These are phyloP conservation scores for Solanum habrochaites DNA, from an alignment of 257 asterid species.

Conservation along the genomic window DNA sequence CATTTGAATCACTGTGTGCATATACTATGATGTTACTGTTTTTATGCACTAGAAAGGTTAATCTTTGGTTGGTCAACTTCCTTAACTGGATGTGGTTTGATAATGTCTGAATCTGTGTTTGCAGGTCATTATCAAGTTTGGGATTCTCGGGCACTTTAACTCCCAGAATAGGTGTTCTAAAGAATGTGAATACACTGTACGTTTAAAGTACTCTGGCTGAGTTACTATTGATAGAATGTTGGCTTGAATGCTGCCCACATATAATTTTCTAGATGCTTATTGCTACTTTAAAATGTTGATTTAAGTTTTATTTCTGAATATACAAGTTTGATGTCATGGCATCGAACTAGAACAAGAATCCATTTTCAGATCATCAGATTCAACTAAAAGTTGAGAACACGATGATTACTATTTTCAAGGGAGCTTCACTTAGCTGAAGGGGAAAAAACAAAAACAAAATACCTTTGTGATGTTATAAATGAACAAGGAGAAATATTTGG, in stretches of 20 bases:
- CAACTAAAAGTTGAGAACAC: not conserved
- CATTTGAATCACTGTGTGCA: not conserved
- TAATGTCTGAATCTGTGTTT: conserved; percentile 1
- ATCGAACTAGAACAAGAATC: not conserved
- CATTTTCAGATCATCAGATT: not conserved
- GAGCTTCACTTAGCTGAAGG: not conserved
- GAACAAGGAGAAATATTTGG: not conserved
- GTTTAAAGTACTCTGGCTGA: conserved; percentile 10
- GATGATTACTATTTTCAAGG: not conserved
- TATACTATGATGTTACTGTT: not conserved
- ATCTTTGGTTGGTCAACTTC: not conserved
- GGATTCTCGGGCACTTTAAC: conserved; percentile 82
- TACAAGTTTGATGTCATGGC: not conserved
- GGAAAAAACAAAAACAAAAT: not conserved
- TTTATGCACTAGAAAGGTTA: not conserved
- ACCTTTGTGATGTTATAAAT: not conserved
- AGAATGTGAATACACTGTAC: conserved; percentile 61
- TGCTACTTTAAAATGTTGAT: not conserved
- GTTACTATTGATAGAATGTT: not conserved
- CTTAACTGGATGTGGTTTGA: not conserved
- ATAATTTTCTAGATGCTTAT: not conserved
- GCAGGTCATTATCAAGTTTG: conserved; percentile 88
- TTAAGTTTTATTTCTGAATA: not conserved
- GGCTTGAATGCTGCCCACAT: not conserved
- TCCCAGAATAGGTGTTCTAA: conserved; percentile 56